phyloP scores from a whole-genome alignment of 768 basidiomycete species.

The Lactarius hengduanensis region DNA sequence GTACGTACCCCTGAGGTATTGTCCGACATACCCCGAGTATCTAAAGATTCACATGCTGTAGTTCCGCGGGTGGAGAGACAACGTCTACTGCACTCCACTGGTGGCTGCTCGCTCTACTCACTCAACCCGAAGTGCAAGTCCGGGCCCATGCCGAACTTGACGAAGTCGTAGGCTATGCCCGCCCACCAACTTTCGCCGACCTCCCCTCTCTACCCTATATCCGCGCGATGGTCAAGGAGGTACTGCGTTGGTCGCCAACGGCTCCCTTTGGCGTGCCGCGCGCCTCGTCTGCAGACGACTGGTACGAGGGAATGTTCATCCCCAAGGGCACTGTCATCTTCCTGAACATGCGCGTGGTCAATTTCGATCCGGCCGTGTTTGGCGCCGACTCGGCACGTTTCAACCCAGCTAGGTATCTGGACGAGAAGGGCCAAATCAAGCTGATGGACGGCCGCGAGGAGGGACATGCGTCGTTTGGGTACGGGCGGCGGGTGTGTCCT shows the following conservation, averaged over 20 bases:
- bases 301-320: background rate
- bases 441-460: background rate
- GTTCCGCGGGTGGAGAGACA: background rate
- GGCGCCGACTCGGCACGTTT: background rate
- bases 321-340: background rate
- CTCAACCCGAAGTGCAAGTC: background rate
- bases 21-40: background rate
- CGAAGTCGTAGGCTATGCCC: background rate
- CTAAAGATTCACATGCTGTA: background rate
- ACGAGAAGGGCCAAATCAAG: background rate
- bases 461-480: background rate
- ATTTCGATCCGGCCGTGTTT: background rate
- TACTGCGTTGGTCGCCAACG: background rate
- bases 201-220: background rate
- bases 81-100: background rate
- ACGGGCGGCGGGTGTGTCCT: background rate
- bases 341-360: background rate
- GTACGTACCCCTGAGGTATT: constrained; percentile 14
- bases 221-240: constrained; percentile 1
- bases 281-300: background rate
- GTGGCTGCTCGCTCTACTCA: background rate
- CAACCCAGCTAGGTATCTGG: background rate
- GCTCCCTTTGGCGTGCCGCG: constrained; percentile 7
- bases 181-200: background rate
- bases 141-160: background rate